Evolutionary conservation across 2,329 filamentous ascomycete species (phyloP).

Genomic region (Colletotrichum cereale): DNA sequence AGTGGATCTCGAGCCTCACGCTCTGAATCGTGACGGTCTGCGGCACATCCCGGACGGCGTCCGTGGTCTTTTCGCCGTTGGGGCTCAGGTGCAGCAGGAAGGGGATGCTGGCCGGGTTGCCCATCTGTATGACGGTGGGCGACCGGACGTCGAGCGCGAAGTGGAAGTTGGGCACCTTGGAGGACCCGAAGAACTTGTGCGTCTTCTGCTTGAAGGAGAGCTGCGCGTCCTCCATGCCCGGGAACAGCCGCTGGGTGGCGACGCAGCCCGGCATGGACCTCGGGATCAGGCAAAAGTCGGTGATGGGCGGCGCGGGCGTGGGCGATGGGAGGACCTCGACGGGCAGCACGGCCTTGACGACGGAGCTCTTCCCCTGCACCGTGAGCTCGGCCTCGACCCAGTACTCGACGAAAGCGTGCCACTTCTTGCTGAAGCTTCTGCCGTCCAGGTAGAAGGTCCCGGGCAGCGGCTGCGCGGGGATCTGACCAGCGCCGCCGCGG

Average conservation of each 20-base stretch:
- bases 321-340: constrained; percentile 41
- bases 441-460: constrained; percentile 30
- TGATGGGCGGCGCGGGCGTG: constrained; percentile 37
- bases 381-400: constrained; percentile 48
- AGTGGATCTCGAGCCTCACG: constrained; percentile 40
- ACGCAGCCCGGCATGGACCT: not conserved
- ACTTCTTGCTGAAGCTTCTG: constrained; percentile 18
- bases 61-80: constrained; percentile 35
- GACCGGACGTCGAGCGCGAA: constrained; percentile 46
- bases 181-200: constrained; percentile 48
- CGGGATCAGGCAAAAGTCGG: constrained; percentile 33
- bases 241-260: constrained; percentile 47
- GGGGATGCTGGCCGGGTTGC: constrained; percentile 43
- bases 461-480: constrained; percentile 41
- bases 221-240: constrained; percentile 47
- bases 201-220: constrained; percentile 51
- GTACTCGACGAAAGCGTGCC: constrained; percentile 53
- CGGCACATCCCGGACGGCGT: constrained; percentile 24
- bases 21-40: constrained; percentile 40
- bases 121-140: constrained; percentile 49
- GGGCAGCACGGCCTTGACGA: constrained; percentile 42
- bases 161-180: constrained; percentile 49
- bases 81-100: constrained; percentile 42
- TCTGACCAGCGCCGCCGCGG: not conserved
- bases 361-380: constrained; percentile 20